Evolutionary conservation across 345 rosid genomes (phyloP).

Genomic region (Abelmoschus esculentus): DNA sequence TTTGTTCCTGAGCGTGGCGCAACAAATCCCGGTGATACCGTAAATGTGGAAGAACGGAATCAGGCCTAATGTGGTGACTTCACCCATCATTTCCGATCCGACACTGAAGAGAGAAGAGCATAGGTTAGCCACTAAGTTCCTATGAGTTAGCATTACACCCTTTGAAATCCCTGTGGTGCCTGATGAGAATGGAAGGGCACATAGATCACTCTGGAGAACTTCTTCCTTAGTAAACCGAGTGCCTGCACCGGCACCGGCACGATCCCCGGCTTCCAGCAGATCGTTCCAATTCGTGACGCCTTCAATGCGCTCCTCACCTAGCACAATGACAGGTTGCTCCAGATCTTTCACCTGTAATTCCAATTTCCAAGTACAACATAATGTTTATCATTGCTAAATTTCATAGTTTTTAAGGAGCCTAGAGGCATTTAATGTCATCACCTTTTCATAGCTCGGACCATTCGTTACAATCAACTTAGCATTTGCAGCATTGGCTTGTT

Average conservation of each 20-base stretch:
- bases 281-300: slow-evolving; percentile 60
- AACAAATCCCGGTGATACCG: slow-evolving; percentile 80
- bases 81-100: slow-evolving; percentile 59
- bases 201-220: slow-evolving; percentile 55
- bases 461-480: slow-evolving; percentile 71
- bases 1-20: slow-evolving; percentile 72
- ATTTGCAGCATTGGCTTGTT: slow-evolving; percentile 70
- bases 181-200: slow-evolving; percentile 96
- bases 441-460: slow-evolving; percentile 65
- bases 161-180: slow-evolving; percentile 92
- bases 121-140: slow-evolving; percentile 75
- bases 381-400: neutral
- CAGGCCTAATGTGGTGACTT: slow-evolving; percentile 54
- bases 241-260: slow-evolving; percentile 18
- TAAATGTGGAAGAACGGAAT: slow-evolving; percentile 90
- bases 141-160: slow-evolving; percentile 82
- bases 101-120: slow-evolving; percentile 80
- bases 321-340: slow-evolving; percentile 45
- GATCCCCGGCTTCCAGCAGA: slow-evolving; percentile 71
- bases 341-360: slow-evolving; percentile 46
- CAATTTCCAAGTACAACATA: neutral
- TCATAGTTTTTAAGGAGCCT: neutral
- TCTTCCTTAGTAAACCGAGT: slow-evolving; percentile 18
- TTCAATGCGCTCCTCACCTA: slow-evolving; percentile 44
- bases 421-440: slow-evolving; percentile 2